Base-by-base conservation (phyloP, 306 rosid species). In the Lathyrus tuberosus region DNA sequence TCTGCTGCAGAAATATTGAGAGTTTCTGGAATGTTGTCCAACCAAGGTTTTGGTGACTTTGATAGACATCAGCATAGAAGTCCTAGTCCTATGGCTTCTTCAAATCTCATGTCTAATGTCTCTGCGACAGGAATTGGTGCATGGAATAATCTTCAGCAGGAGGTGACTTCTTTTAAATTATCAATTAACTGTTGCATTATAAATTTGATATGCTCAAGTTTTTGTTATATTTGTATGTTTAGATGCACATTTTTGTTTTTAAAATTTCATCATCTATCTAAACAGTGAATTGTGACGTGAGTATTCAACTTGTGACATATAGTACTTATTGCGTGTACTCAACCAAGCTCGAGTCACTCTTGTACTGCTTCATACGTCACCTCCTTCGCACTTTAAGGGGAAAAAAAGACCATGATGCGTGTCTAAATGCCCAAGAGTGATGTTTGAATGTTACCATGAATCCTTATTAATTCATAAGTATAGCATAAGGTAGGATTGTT, bases 11-110 rank as follows among this genome's bases (percentile, higher is more conserved):
- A 94, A 84, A 94, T 94, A 76, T 79, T 94, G 61, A 87, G 92
- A 68, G 96, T 91, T 79, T 91, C 97, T 75, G 96, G 91, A 82
- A 88, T 87, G 97, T 80, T 91, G 92, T 91, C 99, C 84, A 94
- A 87, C 86, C 99, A 88, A 84, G 92, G 96, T 81, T 88, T 91
- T 74, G 87, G 99, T 3, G 99, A 94, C 86, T 91, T 94, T 38
- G 99, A 94, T 69, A 87, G 99, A 77, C 84, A 91, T 68, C 89
- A 96, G 81, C 96, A 94, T 76, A 85, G 99, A 87, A 94, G 99
- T 79, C 97, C 99, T 48, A 94, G 99, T 81, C 99, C 99, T 31
- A 94, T 94, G 99, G 88, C 97, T 78, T 94, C 98, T 83, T 86
- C 97, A 73, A 88, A 79, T 58, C 88, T 88, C 71, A 87, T 90